Percentiles rank a stretch among this genome's conserved stretches.
phyloP scores from a whole-genome alignment of 495 filamentous ascomycete genomes.

The Tuber umbilicatum region DNA sequence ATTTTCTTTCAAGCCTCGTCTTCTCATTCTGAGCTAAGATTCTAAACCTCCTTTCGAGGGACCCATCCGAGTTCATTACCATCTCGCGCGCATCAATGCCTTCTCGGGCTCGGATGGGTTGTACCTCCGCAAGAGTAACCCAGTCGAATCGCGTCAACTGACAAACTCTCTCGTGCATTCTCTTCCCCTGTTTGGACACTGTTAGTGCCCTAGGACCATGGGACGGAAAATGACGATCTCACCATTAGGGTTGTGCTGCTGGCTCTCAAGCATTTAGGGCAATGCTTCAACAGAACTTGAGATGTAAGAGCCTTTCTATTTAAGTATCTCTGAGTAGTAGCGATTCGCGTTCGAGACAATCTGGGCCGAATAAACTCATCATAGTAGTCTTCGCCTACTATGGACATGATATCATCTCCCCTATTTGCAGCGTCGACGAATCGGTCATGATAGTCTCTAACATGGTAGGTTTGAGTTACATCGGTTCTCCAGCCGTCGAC shows the following conservation, averaged over 20 bases:
- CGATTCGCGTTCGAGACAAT: neutral
- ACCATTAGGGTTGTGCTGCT: neutral
- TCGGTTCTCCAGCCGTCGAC: neutral
- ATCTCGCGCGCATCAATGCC: neutral
- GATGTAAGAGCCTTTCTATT: neutral
- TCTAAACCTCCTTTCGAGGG: neutral
- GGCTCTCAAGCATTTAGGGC: neutral
- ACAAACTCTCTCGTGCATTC: conserved; percentile 3
- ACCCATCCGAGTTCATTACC: neutral
- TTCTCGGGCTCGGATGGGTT: neutral
- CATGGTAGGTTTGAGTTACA: neutral
- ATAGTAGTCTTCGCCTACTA: neutral
- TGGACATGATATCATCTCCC: neutral
- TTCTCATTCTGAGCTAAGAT: neutral
- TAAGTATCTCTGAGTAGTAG: neutral
- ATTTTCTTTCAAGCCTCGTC: neutral
- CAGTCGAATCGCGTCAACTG: neutral
- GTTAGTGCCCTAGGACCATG: neutral
- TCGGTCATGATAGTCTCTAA: neutral
- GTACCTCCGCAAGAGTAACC: neutral
- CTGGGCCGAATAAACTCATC: neutral
- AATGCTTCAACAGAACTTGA: neutral
- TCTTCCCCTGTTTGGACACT: neutral
- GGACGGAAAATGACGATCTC: neutral
- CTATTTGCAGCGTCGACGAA: neutral